Evolutionary conservation across 257 asterid genomes (phyloP).

Genomic region (Petrea volubilis): DNA sequence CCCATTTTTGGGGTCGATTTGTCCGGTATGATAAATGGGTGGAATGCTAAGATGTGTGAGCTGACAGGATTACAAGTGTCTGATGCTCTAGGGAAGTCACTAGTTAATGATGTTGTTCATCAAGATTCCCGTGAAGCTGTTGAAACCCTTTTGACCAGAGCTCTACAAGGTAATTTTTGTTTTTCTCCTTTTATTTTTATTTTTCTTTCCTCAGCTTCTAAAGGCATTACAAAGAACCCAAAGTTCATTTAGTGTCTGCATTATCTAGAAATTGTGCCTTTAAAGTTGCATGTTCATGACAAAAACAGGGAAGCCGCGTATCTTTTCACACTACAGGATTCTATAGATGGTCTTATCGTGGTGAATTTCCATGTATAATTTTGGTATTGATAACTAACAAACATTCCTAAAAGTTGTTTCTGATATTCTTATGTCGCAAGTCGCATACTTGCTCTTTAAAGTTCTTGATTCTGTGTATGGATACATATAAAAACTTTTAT

Average conservation of each 20-base stretch:
- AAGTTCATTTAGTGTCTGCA: background rate
- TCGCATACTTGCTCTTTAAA: background rate
- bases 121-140: conserved; percentile 48
- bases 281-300: background rate
- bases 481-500: background rate
- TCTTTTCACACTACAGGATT: background rate
- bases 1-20: conserved; percentile 70
- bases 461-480: background rate
- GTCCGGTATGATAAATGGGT: conserved; percentile 58
- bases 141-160: conserved; percentile 39
- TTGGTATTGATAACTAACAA: background rate
- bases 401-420: background rate
- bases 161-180: conserved; percentile 62
- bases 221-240: background rate
- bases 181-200: too few relatives aligned
- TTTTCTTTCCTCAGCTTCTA: background rate
- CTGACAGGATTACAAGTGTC: conserved; percentile 50
- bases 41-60: conserved; percentile 70
- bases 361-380: background rate
- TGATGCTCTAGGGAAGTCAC: conserved; percentile 59
- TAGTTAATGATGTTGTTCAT: conserved; percentile 46
- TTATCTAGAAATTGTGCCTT: background rate
- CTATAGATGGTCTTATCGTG: background rate
- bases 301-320: background rate
- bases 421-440: background rate